phyloP scores from a whole-genome alignment of 2,329 filamentous ascomycete species.

The Penicillium glabrum region DNA sequence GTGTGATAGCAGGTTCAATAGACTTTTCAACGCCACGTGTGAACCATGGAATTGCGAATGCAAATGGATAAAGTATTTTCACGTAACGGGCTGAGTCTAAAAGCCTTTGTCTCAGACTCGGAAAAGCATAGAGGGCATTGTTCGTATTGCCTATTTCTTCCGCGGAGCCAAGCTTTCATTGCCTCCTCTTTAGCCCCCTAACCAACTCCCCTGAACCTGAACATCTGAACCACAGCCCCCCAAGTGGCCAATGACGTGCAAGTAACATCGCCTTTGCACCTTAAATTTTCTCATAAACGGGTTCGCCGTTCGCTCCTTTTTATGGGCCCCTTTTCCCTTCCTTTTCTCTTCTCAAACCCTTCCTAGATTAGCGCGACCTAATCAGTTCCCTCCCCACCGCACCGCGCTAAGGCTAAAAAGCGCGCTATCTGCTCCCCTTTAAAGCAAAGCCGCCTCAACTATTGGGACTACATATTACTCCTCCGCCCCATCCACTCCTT shows the following conservation, averaged over 20 bases:
- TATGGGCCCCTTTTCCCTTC: constrained; percentile 1
- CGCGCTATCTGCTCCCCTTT: neutral
- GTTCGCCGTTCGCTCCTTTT: neutral
- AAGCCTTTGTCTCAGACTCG: no score
- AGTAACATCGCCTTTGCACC: constrained; percentile 1
- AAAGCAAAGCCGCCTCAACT: neutral
- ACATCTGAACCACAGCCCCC: constrained; percentile 6
- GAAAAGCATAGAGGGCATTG: no score
- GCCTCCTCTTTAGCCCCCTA: neutral
- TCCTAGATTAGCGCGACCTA: neutral
- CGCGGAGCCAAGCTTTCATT: constrained; percentile 14
- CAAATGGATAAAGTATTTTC: neutral
- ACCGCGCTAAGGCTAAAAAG: neutral
- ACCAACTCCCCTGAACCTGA: neutral
- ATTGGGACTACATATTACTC: neutral
- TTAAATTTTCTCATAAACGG: neutral
- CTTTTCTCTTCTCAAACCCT: neutral
- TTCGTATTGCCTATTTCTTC: neutral
- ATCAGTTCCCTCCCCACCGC: neutral
- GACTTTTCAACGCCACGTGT: constrained; percentile 11
- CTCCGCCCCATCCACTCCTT: neutral
- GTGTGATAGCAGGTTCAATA: neutral
- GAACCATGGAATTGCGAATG: constrained; percentile 6
- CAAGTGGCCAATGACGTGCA: constrained; percentile 9
- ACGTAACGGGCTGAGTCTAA: no score